Conservation (phyloP, 75 land plant genomes). For the Pseudotsuga menziesii region DNA sequence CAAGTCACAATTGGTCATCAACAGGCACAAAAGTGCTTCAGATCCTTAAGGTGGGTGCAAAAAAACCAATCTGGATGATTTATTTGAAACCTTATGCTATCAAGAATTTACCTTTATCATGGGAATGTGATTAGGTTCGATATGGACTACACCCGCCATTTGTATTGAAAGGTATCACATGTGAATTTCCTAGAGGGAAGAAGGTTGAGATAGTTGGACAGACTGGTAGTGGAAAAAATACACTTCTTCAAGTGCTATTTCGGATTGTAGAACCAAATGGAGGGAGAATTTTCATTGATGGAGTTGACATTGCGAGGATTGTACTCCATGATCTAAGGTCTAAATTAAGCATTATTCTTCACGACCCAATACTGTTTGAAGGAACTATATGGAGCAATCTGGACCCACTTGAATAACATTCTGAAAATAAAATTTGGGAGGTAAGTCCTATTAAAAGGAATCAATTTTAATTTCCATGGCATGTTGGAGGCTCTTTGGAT, state of each 20-base stretch:
- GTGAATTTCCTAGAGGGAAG: conserved; percentile 41
- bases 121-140: conserved; percentile 31
- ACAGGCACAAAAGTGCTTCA: conserved; percentile 12
- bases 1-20: conserved; percentile 20
- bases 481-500: not conserved
- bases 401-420: conserved; percentile 51
- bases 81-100: not conserved
- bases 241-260: conserved; percentile 49
- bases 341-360: conserved; percentile 47
- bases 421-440: conserved; percentile 57
- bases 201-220: conserved; percentile 52
- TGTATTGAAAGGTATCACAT: conserved; percentile 44
- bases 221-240: conserved; percentile 57
- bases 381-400: conserved; percentile 50
- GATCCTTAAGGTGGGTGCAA: conserved; percentile 15
- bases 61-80: not conserved
- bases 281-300: conserved; percentile 44
- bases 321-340: conserved; percentile 50
- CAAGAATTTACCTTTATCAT: not conserved
- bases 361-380: conserved; percentile 56
- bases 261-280: conserved; percentile 50
- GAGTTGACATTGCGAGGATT: conserved; percentile 36
- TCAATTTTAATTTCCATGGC: not conserved
- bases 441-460: conserved; percentile 12
- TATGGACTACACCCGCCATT: conserved; percentile 38